Evolutionary conservation across 768 basidiomycete species (phyloP), one percentile per base, ranked within the genome.

Genomic region (Trametopsis cervina): DNA sequence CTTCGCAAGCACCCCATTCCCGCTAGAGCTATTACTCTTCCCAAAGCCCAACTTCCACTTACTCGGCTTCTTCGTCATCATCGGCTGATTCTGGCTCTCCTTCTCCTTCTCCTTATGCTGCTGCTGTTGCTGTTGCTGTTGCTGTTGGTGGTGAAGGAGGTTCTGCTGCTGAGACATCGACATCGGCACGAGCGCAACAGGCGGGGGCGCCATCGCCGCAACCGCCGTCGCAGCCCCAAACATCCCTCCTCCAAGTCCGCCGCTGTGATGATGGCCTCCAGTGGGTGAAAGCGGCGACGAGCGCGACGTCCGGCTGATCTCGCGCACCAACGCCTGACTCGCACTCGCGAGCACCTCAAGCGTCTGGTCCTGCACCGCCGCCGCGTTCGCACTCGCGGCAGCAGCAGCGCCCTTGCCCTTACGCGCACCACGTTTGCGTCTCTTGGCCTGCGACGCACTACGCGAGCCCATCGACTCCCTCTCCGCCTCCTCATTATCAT

Each of bases 41-140:
- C 86, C 73, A 64, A 90, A 85, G 56, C 81, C 72, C 57, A 88
- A 72, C 66, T 85, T 88, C 88, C 91, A 84, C 60, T 82, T 89
- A n/a, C 85, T 89, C 45, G 85, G 72, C 71, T 91, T 91, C 73
- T 89, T 91, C 48, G 65, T 55, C 54, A 75, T 69, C n/a, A n/a
- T n/a, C n/a, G n/a, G n/a, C n/a, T n/a, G n/a, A n/a, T n/a, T n/a
- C n/a, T n/a, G n/a, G n/a, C n/a, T n/a, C n/a, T n/a, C n/a, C n/a
- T n/a, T n/a, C n/a, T n/a, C n/a, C n/a, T n/a, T n/a, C n/a, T n/a
- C n/a, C n/a, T n/a, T n/a, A n/a, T n/a, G n/a, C n/a, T n/a, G n/a
- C n/a, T n/a, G n/a, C n/a, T n/a, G n/a, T n/a, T n/a, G n/a, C n/a
- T n/a, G n/a, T n/a, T n/a, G n/a, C n/a, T n/a, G n/a, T n/a, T n/a